Base-by-base conservation (phyloP, 2,329 filamentous ascomycete genomes). In the Trichoderma koningiopsis region DNA sequence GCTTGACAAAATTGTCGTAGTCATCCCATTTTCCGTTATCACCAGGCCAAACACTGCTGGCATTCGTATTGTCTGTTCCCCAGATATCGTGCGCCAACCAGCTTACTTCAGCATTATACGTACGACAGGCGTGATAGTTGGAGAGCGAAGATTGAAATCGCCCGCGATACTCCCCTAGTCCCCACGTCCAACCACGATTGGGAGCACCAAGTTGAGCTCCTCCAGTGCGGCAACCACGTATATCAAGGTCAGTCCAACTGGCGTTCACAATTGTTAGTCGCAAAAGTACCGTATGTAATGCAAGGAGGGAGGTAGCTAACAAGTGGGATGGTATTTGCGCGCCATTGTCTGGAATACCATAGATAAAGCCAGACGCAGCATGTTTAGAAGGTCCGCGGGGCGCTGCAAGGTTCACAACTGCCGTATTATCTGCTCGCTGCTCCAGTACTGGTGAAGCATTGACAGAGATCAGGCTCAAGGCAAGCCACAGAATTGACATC, bases 281-380 rank as follows among this genome's bases (percentile, higher is more conserved):
- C 19, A 43, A n/a, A n/a, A 43, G 1, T 10, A 10, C 19, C 1
- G 2, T 8, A 4, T 43, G 16, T 0, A 8, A n/a, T 19, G 19
- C 19, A 43, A 43, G 19, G 19, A 43, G n/a, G 16, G 16, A 43
- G 10, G 19, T n/a, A 43, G 6, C 40, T 43, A n/a, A 43, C 40
- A n/a, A 49, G 10, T 69, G 67, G 3, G 67, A 37, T 1, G 67
- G 67, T 40, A 69, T 69, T 37, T 69, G 67, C 47, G 58, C 64
- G 27, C 60, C 37, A 8, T 37, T 58, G 37, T 69, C 67, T 16
- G 67, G 67, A 35, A 69, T 69, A 16, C 67, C 67, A 27, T 69
- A 69, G 16, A 69, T 40, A 19, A 69, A 69, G 16, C 67, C 67
- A 27, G 67, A 69, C 2, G 67, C 67, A 58, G 57, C 64, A 37